These are phyloP conservation scores for Ogataea sp. DNA, from an alignment of 805 yeast genomes.

Conservation along the genomic window DNA sequence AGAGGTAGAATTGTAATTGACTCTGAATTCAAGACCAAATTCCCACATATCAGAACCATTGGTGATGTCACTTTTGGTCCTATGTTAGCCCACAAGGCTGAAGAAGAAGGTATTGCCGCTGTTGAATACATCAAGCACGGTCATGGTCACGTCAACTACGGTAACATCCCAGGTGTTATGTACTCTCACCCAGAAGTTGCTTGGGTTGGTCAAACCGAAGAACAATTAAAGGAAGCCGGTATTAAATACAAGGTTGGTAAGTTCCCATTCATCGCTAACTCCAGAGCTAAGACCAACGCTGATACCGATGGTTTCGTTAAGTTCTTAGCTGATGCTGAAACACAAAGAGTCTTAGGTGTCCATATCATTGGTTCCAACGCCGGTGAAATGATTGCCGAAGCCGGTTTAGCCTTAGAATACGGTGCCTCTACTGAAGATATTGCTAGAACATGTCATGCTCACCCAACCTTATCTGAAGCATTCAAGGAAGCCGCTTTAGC, in stretches of 20 bases:
- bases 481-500: constrained; percentile 97
- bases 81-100: constrained; percentile 99
- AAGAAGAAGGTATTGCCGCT: constrained; percentile 99
- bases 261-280: constrained; percentile 98
- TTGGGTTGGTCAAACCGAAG: constrained; percentile 97
- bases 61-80: constrained; percentile 99
- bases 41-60: constrained; percentile 89
- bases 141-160: constrained; percentile 97
- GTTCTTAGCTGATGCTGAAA: constrained; percentile 91
- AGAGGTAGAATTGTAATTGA: constrained; percentile 93
- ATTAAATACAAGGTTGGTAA: constrained; percentile 90
- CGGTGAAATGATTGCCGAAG: constrained; percentile 99
- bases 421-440: constrained; percentile 98
- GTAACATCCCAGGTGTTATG: constrained; percentile 97
- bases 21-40: constrained; percentile 85
- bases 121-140: constrained; percentile 91
- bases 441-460: constrained; percentile 97
- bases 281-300: constrained; percentile 96
- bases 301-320: constrained; percentile 98
- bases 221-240: constrained; percentile 89
- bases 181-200: constrained; percentile 99
- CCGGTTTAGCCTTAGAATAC: constrained; percentile 93
- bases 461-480: constrained; percentile 97
- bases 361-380: constrained; percentile 98
- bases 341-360: constrained; percentile 92